These are phyloP conservation scores for Leucosporidium scottii DNA, from an alignment of 768 basidiomycete species.

Conservation along the genomic window DNA sequence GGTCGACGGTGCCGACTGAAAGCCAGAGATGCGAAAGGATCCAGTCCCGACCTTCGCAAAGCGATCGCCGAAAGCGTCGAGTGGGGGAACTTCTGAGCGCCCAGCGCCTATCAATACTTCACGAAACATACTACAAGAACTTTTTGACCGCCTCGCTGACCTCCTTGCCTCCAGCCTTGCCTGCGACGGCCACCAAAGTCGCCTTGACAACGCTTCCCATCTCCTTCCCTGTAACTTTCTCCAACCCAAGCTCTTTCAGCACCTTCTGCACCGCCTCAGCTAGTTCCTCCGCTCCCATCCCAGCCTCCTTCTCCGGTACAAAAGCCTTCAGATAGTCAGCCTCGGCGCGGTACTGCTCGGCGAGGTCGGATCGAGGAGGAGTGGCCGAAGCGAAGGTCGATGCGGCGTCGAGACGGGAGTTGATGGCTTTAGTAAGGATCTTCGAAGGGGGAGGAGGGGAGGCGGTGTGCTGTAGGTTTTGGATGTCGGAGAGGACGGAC, in stretches of 20 bases:
- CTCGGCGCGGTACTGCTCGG: conserved; percentile 22
- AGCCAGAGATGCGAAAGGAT: too few relatives aligned
- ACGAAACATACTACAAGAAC: neutral
- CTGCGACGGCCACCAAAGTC: conserved; percentile 7
- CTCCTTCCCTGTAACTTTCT: conserved; percentile 24
- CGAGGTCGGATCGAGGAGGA: conserved; percentile 18
- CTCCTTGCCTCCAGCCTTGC: conserved; percentile 16
- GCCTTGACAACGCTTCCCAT: conserved; percentile 17
- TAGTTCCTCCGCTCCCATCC: neutral
- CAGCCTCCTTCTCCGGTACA: conserved; percentile 2
- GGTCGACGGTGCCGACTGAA: too few relatives aligned
- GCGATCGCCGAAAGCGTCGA: too few relatives aligned
- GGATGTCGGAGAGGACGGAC: conserved; percentile 28
- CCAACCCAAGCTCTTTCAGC: conserved; percentile 5
- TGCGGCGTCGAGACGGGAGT: conserved; percentile 19
- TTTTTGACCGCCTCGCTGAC: conserved; percentile 15
- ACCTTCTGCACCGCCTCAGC: conserved; percentile 9
- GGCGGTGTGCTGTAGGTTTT: conserved; percentile 15
- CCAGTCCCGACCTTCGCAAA: too few relatives aligned
- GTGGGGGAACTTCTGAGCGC: too few relatives aligned
- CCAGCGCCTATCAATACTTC: too few relatives aligned
- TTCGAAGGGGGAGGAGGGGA: conserved; percentile 20
- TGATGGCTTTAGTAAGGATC: conserved; percentile 17
- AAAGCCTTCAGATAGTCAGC: conserved; percentile 12
- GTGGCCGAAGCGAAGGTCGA: conserved; percentile 12